phyloP scores from a whole-genome alignment of 2,329 filamentous ascomycete species.

The Apiospora aurea region DNA sequence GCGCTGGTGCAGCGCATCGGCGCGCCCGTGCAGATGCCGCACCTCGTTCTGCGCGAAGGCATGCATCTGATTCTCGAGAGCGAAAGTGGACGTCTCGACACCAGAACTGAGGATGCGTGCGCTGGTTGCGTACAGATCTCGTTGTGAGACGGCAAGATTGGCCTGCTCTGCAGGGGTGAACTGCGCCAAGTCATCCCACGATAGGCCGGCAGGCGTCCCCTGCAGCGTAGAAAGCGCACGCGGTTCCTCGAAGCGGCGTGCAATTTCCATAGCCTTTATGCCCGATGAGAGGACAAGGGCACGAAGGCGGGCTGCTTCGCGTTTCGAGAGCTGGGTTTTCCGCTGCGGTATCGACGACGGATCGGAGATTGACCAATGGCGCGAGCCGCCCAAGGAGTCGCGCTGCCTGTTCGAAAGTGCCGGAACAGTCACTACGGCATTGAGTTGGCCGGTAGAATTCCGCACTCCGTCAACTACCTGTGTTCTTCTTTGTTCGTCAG shows the following conservation, averaged over 20 bases:
- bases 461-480: slow-evolving; percentile 37
- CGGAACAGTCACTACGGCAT: slow-evolving; percentile 42
- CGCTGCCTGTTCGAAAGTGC: slow-evolving; percentile 28
- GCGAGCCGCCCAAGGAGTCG: slow-evolving; percentile 33
- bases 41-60: slow-evolving; percentile 64
- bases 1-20: slow-evolving; percentile 55
- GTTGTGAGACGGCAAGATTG: slow-evolving; percentile 46
- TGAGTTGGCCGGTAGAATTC: slow-evolving; percentile 45
- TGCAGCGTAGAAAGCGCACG: slow-evolving; percentile 46
- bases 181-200: slow-evolving; percentile 53
- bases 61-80: slow-evolving; percentile 67
- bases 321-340: slow-evolving; percentile 59
- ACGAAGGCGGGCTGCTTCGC: slow-evolving; percentile 82
- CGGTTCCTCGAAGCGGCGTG: slow-evolving; percentile 64
- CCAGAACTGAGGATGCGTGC: slow-evolving; percentile 58
- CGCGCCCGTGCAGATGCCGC: slow-evolving; percentile 56
- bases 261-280: slow-evolving; percentile 88
- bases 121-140: slow-evolving; percentile 58
- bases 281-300: slow-evolving; percentile 82
- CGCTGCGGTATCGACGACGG: slow-evolving; percentile 46
- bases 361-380: slow-evolving; percentile 61
- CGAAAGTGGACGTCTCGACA: slow-evolving; percentile 55
- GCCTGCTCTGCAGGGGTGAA: slow-evolving; percentile 45
- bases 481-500: slow-evolving; percentile 36
- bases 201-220: slow-evolving; percentile 36